Evolutionary conservation across 495 filamentous ascomycete genomes (phyloP).

Genomic region (Hamigera avellanea): DNA sequence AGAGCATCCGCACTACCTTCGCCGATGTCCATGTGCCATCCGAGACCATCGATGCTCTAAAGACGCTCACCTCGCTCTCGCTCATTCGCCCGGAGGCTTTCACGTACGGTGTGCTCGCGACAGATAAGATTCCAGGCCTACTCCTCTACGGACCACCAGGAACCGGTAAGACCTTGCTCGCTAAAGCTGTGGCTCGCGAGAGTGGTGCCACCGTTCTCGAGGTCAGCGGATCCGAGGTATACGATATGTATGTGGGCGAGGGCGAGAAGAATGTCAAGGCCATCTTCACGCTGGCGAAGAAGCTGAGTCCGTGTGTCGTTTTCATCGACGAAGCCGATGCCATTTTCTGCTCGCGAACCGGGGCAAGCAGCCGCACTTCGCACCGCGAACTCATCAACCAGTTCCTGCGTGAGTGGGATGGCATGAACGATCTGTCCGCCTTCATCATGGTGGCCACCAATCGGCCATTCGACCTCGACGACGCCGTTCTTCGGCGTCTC

Average conservation of each 20-base stretch:
- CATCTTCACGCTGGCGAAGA: conserved; percentile 82
- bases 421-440: conserved; percentile 71
- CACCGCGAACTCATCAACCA: conserved; percentile 95
- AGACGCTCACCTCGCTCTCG: conserved; percentile 80
- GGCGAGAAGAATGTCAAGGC: conserved; percentile 94
- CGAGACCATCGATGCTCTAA: conserved; percentile 78
- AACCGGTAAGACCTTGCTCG: conserved; percentile 90
- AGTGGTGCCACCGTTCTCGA: conserved; percentile 78
- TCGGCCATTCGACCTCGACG: conserved; percentile 87
- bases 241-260: conserved; percentile 94
- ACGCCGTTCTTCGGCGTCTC: conserved; percentile 75
- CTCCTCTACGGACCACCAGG: conserved; percentile 92
- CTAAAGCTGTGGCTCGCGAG: conserved; percentile 92
- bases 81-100: conserved; percentile 88
- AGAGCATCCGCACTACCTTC: conserved; percentile 77
- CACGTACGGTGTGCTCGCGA: conserved; percentile 86
- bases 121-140: conserved; percentile 79
- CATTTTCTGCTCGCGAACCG: conserved; percentile 65
- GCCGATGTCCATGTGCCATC: conserved; percentile 67
- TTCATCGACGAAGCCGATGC: conserved; percentile 98
- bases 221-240: conserved; percentile 65
- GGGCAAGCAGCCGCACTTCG: conserved; percentile 41
- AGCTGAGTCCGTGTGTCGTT: conserved; percentile 84
- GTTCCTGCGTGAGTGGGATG: conserved; percentile 97
- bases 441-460: conserved; percentile 99